Conservation (phyloP, 2,329 filamentous ascomycete species). For the Pseudogymnoascus destructans region DNA sequence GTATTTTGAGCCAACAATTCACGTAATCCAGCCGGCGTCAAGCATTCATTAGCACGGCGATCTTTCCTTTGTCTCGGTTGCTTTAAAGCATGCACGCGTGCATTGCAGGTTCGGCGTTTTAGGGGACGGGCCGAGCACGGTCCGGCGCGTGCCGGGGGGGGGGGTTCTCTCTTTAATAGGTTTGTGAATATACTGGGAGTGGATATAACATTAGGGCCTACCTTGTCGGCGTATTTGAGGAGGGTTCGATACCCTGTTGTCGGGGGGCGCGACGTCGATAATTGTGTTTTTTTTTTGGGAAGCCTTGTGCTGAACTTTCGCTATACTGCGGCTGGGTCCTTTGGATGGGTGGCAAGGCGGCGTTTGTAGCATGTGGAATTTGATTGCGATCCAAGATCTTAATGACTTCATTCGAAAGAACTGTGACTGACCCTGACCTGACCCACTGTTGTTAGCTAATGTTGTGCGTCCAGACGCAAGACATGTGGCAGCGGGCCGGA, state of each 20-base stretch:
- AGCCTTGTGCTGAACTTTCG: background rate
- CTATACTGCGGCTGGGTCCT: slow-evolving; percentile 2
- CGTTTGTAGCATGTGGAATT: background rate
- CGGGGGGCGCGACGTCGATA: background rate
- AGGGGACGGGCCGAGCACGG: slow-evolving; percentile 5
- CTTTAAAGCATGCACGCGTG: slow-evolving; percentile 7
- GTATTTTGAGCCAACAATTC: slow-evolving; percentile 1
- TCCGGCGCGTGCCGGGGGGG: background rate
- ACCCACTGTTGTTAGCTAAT: background rate
- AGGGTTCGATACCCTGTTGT: background rate
- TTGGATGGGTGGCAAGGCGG: background rate
- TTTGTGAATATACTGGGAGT: slow-evolving; percentile 6
- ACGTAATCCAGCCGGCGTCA: slow-evolving; percentile 4
- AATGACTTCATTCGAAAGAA: background rate
- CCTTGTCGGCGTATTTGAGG: background rate
- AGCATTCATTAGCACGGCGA: slow-evolving; percentile 1
- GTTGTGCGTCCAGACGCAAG: background rate
- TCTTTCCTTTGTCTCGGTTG: slow-evolving; percentile 1
- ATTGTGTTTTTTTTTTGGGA: background rate
- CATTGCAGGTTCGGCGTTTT: slow-evolving; percentile 6
- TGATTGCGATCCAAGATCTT: background rate
- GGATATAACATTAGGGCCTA: slow-evolving; percentile 6
- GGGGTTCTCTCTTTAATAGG: background rate
- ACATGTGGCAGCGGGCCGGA: background rate
- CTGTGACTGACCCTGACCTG: background rate